These are phyloP conservation scores for Russula ochroleuca DNA, from an alignment of 768 basidiomycete genomes.

Conservation along the genomic window DNA sequence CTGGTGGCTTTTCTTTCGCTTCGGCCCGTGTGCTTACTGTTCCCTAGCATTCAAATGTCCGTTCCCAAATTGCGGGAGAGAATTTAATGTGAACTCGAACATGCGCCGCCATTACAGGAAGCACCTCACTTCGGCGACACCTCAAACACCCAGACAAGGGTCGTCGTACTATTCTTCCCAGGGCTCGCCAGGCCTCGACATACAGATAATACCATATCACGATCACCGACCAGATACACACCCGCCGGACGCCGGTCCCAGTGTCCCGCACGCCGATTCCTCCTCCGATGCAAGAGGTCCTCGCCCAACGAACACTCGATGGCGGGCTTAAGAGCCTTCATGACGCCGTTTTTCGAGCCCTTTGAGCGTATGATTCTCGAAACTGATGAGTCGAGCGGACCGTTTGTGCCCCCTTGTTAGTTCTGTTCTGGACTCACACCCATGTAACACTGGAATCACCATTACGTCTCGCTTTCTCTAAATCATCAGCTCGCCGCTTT, in stretches of 20 bases:
- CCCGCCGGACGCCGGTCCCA: constrained; percentile 1
- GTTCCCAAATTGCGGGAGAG: constrained; percentile 65
- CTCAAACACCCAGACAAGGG: constrained; percentile 19
- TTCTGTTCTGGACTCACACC: constrained; percentile 24
- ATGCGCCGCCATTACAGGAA: constrained; percentile 79
- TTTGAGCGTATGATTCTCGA: constrained; percentile 18
- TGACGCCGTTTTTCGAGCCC: background rate
- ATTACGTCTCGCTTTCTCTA: constrained; percentile 27
- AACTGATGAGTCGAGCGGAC: constrained; percentile 23
- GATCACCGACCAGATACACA: constrained; percentile 15
- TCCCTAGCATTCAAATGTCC: constrained; percentile 66
- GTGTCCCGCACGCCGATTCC: constrained; percentile 4
- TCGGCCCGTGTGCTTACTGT: constrained; percentile 6
- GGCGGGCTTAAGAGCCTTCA: constrained; percentile 18
- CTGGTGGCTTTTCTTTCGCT: background rate
- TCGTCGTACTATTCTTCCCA: constrained; percentile 19
- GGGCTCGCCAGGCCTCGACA: constrained; percentile 14
- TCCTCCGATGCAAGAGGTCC: constrained; percentile 13
- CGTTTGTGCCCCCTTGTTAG: constrained; percentile 25
- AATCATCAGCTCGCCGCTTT: constrained; percentile 21
- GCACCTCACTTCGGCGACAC: constrained; percentile 37
- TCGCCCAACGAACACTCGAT: constrained; percentile 15
- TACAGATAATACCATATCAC: constrained; percentile 27
- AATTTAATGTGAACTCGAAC: constrained; percentile 82
- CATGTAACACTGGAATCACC: constrained; percentile 24